Evolutionary conservation across 2,329 filamentous ascomycete genomes (phyloP).

Genomic region (Ilyonectria sp.): DNA sequence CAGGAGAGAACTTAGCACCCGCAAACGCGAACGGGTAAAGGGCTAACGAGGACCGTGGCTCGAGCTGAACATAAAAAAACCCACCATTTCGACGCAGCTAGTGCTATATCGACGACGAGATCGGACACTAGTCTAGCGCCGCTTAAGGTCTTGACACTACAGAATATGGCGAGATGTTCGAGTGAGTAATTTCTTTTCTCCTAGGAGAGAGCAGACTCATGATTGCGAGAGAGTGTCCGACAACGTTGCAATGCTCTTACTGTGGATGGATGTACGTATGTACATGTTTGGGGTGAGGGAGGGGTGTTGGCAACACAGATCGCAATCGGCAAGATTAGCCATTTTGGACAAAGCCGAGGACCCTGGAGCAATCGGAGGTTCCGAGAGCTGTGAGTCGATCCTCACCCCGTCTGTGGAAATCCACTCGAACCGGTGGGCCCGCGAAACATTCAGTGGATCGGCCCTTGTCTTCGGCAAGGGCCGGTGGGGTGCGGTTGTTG

Average conservation of each 20-base stretch:
- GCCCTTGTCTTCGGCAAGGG: constrained; percentile 16
- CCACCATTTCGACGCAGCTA: background rate
- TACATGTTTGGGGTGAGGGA: background rate
- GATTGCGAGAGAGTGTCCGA: too few relatives aligned
- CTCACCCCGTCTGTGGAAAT: constrained; percentile 8
- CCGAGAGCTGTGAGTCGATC: constrained; percentile 17
- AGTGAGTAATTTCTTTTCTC: background rate
- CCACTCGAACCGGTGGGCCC: constrained; percentile 24
- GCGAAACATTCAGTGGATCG: constrained; percentile 24
- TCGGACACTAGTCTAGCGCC: background rate
- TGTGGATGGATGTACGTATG: background rate
- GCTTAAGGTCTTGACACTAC: background rate
- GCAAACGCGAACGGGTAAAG: background rate
- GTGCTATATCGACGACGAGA: background rate
- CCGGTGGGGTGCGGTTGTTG: constrained; percentile 14
- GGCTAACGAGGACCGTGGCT: background rate
- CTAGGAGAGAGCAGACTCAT: background rate
- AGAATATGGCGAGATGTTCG: background rate
- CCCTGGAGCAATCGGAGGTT: constrained; percentile 15
- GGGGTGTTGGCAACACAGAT: background rate
- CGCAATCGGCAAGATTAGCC: constrained; percentile 12
- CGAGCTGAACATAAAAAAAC: background rate
- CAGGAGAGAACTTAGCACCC: background rate
- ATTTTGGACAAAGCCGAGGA: background rate
- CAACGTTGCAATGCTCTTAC: too few relatives aligned